Base-by-base conservation (phyloP, 2,329 filamentous ascomycete species). In the Xylariaceae sp. region DNA sequence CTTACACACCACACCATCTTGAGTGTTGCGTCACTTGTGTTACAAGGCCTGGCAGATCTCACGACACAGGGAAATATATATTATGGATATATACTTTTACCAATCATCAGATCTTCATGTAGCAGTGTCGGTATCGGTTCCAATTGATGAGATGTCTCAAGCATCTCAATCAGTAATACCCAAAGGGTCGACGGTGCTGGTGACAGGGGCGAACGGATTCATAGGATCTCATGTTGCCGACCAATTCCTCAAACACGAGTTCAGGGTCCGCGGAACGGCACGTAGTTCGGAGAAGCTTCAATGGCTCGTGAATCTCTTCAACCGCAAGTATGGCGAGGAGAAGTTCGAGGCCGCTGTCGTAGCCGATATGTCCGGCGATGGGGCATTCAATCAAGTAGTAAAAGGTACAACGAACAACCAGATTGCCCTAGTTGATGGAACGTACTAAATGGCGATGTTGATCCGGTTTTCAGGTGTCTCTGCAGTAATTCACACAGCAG, bases 201-300 rank as follows among this genome's bases (percentile, higher is more conserved):
- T 74, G 1, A 74, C 69, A 0, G 71, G 69, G 3, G 60, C 53
- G 22, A 73, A 69, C 29, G 70, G 71, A 2, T 64, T 65, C 39
- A 58, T 75, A 5, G 71, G 57, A 3, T 67, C 67, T 0, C 64
- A 73, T 14, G 59, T 70, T 6, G 65, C 62, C 4, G 61, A 68
- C 35, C 61, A 70, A 37, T 55, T 71, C 10, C 61, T 74, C 0
- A 41, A 54, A 0, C 55, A 55, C 0, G 71, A 71, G 6, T 74
- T 69, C 50, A 63, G 61, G 3, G 72, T 76, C 14, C 68, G 71
- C 12, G 73, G 56, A 12, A 53, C 56, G 2, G 44, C 46, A 6
- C 56, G 56, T 21, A 40, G 39, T 22, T 21, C 35, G 4, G 22
- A 44, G 5, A 55, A 50, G 36, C 45, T 53, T 16, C 38, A 39